Evolutionary conservation across 805 yeast genomes (phyloP).

Genomic region (Debaryomyces prosopidis): DNA sequence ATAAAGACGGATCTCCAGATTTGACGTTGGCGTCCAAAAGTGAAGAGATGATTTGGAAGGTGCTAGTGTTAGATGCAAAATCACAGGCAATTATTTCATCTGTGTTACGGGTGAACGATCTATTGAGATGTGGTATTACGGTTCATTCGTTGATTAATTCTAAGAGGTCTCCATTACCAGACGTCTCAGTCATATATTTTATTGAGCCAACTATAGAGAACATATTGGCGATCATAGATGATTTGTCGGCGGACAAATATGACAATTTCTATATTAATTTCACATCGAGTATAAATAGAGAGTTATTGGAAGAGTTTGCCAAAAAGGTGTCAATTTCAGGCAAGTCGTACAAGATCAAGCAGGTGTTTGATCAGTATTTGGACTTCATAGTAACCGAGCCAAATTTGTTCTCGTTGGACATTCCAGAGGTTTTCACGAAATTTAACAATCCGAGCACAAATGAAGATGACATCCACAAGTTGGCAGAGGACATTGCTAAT

Average conservation of each 20-base stretch:
- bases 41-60: slow-evolving; percentile 87
- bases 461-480: slow-evolving; percentile 69
- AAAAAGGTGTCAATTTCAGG: slow-evolving; percentile 73
- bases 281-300: slow-evolving; percentile 75
- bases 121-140: slow-evolving; percentile 87
- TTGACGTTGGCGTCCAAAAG: slow-evolving; percentile 54
- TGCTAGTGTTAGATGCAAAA: slow-evolving; percentile 73
- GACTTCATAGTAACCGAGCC: slow-evolving; percentile 94
- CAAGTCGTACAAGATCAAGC: slow-evolving; percentile 70
- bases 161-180: slow-evolving; percentile 81
- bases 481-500: slow-evolving; percentile 71
- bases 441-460: slow-evolving; percentile 71
- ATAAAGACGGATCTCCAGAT: slow-evolving; percentile 59
- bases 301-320: slow-evolving; percentile 84
- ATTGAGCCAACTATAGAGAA: slow-evolving; percentile 85
- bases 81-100: slow-evolving; percentile 88
- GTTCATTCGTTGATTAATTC: slow-evolving; percentile 76
- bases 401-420: slow-evolving; percentile 77
- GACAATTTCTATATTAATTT: slow-evolving; percentile 82
- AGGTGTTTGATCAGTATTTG: slow-evolving; percentile 91
- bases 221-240: slow-evolving; percentile 66
- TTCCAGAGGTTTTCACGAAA: slow-evolving; percentile 61
- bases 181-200: slow-evolving; percentile 92
- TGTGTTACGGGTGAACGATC: slow-evolving; percentile 88
- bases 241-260: slow-evolving; percentile 72